Evolutionary conservation across 495 filamentous ascomycete genomes (phyloP), one percentile per base, ranked within the genome.

Genomic region (Neurospora terricola): DNA sequence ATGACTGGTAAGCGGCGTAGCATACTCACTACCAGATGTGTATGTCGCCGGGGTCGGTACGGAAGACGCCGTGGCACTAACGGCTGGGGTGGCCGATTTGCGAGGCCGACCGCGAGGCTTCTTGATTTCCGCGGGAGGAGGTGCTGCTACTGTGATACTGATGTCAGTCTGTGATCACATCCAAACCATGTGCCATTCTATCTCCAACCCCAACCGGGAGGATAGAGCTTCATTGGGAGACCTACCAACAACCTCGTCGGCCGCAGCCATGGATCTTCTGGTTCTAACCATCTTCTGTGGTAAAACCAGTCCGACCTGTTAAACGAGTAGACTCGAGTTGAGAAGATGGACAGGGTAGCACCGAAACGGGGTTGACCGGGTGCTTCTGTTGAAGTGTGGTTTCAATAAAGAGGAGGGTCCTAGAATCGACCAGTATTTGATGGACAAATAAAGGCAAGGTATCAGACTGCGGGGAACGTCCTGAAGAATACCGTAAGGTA

Each of bases 1-100:
- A 73, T 88, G 86, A 78, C 92, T 96, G 14, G 93, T 97, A 27
- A 88, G 90, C 10, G 93, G 93, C 5, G 94, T 97, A 54, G 89
- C 89, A 76, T 88, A 90, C 37, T 88, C 90, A 70, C 86, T 89
- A 8, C 85, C 88, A 1, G 86, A 87, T 4, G 76, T 77, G 23
- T 73, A 79, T 16, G 83, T 78, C 48, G 77, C 73, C 0, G 81
- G 79, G 7, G 86, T 86, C 9, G 80, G 75, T 2, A 77, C 77
- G 0, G 83, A 80, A 10, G 86, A 86, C 14, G 78, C 74, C 21
- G 72, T 69, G 23, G 74, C 42, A 70, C 59, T 70, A 21, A 69
- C 73, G 45, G 70, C 38, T 38, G 42, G 21, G 36, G 43, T 62
- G 54, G 54, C 54, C 27, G 54, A 66, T 36, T 74, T 77, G 54